Base-by-base conservation (phyloP, 1,139 yeast genomes). In the Lizanozyma gosingica region DNA sequence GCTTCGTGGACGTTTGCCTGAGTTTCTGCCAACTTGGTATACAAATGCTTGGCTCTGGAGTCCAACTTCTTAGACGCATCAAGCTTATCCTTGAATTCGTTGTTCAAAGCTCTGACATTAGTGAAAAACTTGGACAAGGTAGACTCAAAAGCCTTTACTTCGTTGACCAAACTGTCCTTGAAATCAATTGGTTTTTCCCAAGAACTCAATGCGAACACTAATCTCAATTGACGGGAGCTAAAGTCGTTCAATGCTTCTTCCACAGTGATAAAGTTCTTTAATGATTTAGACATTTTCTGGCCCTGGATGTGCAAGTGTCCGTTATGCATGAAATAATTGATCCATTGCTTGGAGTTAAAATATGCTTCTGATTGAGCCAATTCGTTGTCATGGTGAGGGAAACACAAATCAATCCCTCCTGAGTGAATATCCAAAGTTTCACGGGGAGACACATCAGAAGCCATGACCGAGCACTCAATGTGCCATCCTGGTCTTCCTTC, bases 401-500 rank as follows among this genome's bases (percentile, higher is more conserved):
- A 94, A 27, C 97, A 96, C 55, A 92, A 74, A 63, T 92, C 99
- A 45, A 92, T 79, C 48, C 98, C 99, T 43, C 99, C 98, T 17
- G 95, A 82, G 60, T 92, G 99, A 50, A 92, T 87, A 62, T 92
- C 99, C 73, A 94, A 83, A 43, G 74, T 73, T 33, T 76, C 64
- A 6, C 29, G 6, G 1, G 97, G 97, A 36, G 85, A 72, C 38
- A 88, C 75, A 52, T 88, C 95, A 40, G 92, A 76, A 1, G 98
- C 98, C 99, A 92, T 92, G 14, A 92, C 98, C 4, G 97, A 88
- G 71, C 99, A 92, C 64, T 92, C 99, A 60, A 92, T 92, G 59
- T 92, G 99, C 99, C 99, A 92, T 2, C 99, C 99, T 3, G 99
- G 99, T 60, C 99, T 83, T 39, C 98, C 99, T 44, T 73, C 71